Evolutionary conservation across 2,329 filamentous ascomycete genomes (phyloP).

Genomic region (Diaporthe batatas): DNA sequence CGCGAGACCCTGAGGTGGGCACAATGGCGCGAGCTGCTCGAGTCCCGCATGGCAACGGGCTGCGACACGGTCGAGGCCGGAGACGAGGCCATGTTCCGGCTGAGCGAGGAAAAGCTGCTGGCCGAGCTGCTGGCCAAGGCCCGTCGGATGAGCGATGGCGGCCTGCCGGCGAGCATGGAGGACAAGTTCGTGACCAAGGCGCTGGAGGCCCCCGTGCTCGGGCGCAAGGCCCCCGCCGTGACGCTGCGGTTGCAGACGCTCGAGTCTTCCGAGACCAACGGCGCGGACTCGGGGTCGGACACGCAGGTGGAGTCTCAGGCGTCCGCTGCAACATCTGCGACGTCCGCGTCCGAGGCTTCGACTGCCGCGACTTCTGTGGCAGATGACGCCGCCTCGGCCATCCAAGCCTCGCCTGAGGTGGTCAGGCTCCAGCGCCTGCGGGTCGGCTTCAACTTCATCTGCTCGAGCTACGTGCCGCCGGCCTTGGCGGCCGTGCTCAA

Average conservation of each 20-base stretch:
- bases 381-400: conserved; percentile 55
- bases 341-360: conserved; percentile 55
- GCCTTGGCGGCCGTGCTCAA: conserved; percentile 59
- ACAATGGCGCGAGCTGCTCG: conserved; percentile 65
- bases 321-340: conserved; percentile 53
- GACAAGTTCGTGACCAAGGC: conserved; percentile 83
- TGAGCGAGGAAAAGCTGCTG: conserved; percentile 80
- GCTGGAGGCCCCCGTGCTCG: conserved; percentile 81
- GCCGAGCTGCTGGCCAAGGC: conserved; percentile 78
- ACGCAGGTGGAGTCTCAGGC: conserved; percentile 56
- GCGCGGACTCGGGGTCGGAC: conserved; percentile 45
- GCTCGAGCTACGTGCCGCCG: conserved; percentile 69
- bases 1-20: conserved; percentile 62
- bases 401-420: conserved; percentile 63
- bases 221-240: conserved; percentile 66
- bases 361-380: conserved; percentile 61
- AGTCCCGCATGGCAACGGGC: conserved; percentile 75
- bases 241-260: conserved; percentile 48
- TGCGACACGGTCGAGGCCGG: conserved; percentile 88
- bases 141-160: conserved; percentile 71
- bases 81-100: conserved; percentile 86
- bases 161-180: conserved; percentile 85
- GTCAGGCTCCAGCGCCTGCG: conserved; percentile 73
- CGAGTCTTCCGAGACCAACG: conserved; percentile 43
- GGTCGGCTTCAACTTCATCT: conserved; percentile 75